Conservation (phyloP, 805 yeast genomes). For the Spathaspora passalidarum region DNA sequence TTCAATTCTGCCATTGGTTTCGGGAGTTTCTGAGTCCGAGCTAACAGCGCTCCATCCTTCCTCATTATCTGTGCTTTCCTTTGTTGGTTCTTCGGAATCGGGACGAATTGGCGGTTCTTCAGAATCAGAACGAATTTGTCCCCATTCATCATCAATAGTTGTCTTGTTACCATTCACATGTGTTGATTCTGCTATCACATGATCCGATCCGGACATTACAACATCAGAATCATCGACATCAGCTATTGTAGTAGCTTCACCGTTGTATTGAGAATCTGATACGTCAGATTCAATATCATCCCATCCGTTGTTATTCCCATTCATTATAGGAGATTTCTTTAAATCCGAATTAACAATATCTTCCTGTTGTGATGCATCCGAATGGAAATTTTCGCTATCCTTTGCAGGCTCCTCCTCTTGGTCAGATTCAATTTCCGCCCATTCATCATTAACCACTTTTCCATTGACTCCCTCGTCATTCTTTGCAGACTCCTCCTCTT, state of each 20-base stretch:
- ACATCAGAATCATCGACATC: background rate
- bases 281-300: background rate
- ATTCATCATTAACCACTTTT: background rate
- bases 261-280: background rate
- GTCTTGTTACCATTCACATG: background rate
- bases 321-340: background rate
- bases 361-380: background rate
- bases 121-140: background rate
- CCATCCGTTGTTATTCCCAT: background rate
- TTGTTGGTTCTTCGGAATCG: background rate
- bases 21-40: constrained; percentile 2
- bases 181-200: background rate
- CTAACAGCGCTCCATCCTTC: constrained; percentile 2
- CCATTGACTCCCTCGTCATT: constrained; percentile 1
- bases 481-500: background rate
- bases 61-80: background rate
- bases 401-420: background rate
- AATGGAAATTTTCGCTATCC: background rate
- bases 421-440: background rate
- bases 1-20: background rate
- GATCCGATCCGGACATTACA: background rate
- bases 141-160: background rate
- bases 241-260: no score
- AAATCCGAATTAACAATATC: background rate
- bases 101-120: constrained; percentile 2